Evolutionary conservation across 2,329 filamentous ascomycete genomes (phyloP).

Genomic region (Dryadomyces quercus-mongolicae): DNA sequence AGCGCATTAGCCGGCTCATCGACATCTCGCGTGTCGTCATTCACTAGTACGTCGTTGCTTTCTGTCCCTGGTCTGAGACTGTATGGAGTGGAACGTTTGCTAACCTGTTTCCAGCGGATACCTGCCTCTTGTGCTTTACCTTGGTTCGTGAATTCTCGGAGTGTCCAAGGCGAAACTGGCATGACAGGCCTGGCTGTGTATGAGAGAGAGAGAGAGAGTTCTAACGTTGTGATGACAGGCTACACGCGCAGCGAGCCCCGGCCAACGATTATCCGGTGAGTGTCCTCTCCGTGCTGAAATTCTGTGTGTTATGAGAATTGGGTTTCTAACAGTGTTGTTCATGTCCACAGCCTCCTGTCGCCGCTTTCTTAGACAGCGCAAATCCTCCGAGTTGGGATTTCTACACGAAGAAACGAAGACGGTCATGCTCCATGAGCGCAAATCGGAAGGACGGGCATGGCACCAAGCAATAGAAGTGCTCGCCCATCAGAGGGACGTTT

Average conservation of each 20-base stretch:
- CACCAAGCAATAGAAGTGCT: neutral
- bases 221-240: slow-evolving; percentile 37
- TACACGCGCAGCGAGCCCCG: slow-evolving; percentile 91
- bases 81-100: neutral
- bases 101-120: slow-evolving; percentile 57
- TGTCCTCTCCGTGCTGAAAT: neutral
- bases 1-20: slow-evolving; percentile 95
- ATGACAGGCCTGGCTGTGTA: neutral
- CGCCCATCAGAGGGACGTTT: neutral
- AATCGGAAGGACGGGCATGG: neutral
- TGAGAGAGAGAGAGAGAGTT: neutral
- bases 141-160: slow-evolving; percentile 47
- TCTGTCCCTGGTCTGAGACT: too few species aligned
- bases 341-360: slow-evolving; percentile 40
- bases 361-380: slow-evolving; percentile 43
- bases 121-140: slow-evolving; percentile 89
- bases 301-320: neutral
- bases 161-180: neutral
- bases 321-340: neutral
- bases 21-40: slow-evolving; percentile 87
- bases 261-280: slow-evolving; percentile 55
- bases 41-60: slow-evolving; percentile 65
- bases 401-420: neutral
- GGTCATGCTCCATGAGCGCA: neutral
- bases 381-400: neutral